A percentile compares a stretch with the other conserved stretches of the same genome.
Conservation (phyloP, 2,329 filamentous ascomycete species). For the Clonostachys rosea region DNA sequence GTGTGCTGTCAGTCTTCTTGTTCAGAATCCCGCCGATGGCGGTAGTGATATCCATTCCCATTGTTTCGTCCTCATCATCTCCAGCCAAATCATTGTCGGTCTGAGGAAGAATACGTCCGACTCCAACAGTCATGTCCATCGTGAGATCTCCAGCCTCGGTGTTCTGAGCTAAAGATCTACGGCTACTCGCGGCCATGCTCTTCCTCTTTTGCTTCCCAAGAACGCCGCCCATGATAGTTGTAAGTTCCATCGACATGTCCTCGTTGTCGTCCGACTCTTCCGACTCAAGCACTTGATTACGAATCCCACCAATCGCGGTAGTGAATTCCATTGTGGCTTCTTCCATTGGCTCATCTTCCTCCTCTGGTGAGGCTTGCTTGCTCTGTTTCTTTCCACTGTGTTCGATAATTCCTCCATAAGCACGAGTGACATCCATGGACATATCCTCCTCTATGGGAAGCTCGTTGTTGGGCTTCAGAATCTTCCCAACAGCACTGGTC, state of each 20-base stretch:
- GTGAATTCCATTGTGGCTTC: conserved; percentile 75
- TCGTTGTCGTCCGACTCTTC: conserved; percentile 44
- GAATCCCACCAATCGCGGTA: conserved; percentile 69
- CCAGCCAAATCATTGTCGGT: conserved; percentile 27
- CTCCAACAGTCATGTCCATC: conserved; percentile 59
- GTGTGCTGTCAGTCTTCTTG: conserved; percentile 17
- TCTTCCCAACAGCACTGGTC: conserved; percentile 50
- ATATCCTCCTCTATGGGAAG: conserved; percentile 56
- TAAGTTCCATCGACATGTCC: conserved; percentile 78
- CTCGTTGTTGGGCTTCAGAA: conserved; percentile 23
- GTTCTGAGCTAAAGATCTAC: conserved; percentile 20
- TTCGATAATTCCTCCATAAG: conserved; percentile 72
- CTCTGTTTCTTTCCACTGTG: conserved; percentile 13
- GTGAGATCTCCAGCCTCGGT: conserved; percentile 25
- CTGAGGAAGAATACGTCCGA: conserved; percentile 47
- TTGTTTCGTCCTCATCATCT: conserved; percentile 32
- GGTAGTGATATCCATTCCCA: conserved; percentile 65
- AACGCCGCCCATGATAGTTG: conserved; percentile 57
- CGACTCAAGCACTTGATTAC: conserved; percentile 19
- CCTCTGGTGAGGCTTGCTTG: conserved; percentile 6
- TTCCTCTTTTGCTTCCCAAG: conserved; percentile 25
- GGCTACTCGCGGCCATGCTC: conserved; percentile 11
- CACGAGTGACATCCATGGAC: conserved; percentile 92
- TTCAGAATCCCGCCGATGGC: conserved; percentile 58
- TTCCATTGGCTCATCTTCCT: conserved; percentile 29